A percentile compares a stretch with the other conserved stretches of the same genome.
Evolutionary conservation across 78 protist genomes (phyloP).

Genomic region (Speleostelium caveatum): DNA sequence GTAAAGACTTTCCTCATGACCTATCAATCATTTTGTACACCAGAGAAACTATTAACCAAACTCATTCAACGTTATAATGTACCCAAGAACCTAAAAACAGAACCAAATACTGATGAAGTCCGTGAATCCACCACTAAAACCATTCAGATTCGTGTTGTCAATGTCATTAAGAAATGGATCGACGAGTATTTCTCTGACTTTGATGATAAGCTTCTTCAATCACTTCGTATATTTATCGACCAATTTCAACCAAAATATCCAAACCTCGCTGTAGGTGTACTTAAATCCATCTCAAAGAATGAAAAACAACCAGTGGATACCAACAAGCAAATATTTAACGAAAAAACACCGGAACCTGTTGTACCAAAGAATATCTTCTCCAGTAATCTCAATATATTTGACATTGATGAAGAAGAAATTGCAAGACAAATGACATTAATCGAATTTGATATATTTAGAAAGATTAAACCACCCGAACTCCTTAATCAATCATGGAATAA

Average conservation of each 20-base stretch:
- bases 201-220: constrained; percentile 57
- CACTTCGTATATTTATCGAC: constrained; percentile 40
- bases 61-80: constrained; percentile 76
- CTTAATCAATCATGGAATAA: constrained; percentile 87
- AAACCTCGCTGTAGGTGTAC: constrained; percentile 2
- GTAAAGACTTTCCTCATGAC: constrained; percentile 81
- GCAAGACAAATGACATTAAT: constrained; percentile 84
- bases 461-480: constrained; percentile 86
- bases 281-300: constrained; percentile 22
- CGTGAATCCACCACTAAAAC: constrained; percentile 30
- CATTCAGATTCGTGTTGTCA: constrained; percentile 74
- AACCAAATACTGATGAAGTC: constrained; percentile 17
- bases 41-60: constrained; percentile 72
- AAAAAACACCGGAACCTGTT: constrained; percentile 68
- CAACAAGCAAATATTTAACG: constrained; percentile 49
- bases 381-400: constrained; percentile 9
- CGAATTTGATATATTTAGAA: constrained; percentile 79
- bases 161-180: constrained; percentile 75
- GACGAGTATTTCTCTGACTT: constrained; percentile 81
- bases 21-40: constrained; percentile 80
- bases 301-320: constrained; percentile 11
- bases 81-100: constrained; percentile 20
- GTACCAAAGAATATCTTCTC: constrained; percentile 76
- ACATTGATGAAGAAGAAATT: constrained; percentile 75
- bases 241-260: constrained; percentile 54